Evolutionary conservation across 495 filamentous ascomycete genomes (phyloP), one percentile per base, ranked within the genome.

Genomic region (Penicillium cosmopolitanum): DNA sequence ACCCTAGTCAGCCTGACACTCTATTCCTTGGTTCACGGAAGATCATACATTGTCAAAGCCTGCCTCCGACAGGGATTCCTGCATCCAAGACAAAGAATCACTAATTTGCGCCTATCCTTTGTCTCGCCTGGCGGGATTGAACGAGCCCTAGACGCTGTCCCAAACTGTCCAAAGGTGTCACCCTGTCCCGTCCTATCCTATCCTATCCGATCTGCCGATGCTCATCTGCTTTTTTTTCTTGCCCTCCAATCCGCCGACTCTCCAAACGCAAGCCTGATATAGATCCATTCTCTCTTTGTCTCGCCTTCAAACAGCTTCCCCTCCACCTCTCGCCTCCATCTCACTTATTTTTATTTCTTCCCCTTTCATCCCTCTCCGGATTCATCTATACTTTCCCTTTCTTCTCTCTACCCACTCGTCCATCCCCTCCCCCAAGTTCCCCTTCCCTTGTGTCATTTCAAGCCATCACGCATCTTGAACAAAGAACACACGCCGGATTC

Each of bases 321-420:
- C 50, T 54, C 47, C 44, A 51, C 48, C 31, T 53, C 55, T 58
- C 61, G 15, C 61, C 60, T 57, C 52, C 63, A 50, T 54, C 38
- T 53, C 53, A 51, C 52, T 56, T 47, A 61, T 56, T 31, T 8
- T 50, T 51, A 56, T 19, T 44, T 12, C 62, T 55, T 58, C 48
- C 46, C 36, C 57, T 52, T 60, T 61, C 44, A 59, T 47, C 40
- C 19, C 53, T 63, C 54, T 57, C 16, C n/a, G 42, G 21, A 13
- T 11, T 18, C 46, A 28, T 48, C 23, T 23, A 48, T 48, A 25
- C 56, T 56, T 47, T 56, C 50, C 33, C 44, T 47, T 34, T 21
- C 51, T 57, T 61, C 51, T 58, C 57, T 61, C 63, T 4, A 25
- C 53, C 55, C 33, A 55, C 51, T 47, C 23, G 4, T 23, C 23